Evolutionary conservation across 2,329 filamentous ascomycete species (phyloP).

Genomic region (Pseudonectria foliicola): DNA sequence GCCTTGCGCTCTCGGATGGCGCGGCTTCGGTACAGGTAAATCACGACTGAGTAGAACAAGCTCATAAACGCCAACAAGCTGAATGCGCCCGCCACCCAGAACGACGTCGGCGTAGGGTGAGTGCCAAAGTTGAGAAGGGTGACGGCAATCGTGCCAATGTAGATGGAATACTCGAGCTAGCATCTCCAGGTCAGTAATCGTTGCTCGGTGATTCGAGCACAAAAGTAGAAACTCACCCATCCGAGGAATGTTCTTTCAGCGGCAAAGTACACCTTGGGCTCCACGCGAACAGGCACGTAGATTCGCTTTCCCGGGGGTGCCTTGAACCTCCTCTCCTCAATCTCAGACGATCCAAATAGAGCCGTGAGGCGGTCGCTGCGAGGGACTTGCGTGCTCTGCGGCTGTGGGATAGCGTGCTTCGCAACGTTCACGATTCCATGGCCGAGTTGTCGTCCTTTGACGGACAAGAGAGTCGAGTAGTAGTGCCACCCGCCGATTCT

Average conservation of each 20-base stretch:
- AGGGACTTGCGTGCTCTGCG: slow-evolving; percentile 49
- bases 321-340: slow-evolving; percentile 55
- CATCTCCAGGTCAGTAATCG: slow-evolving; percentile 6
- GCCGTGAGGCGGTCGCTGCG: slow-evolving; percentile 46
- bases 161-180: slow-evolving; percentile 90
- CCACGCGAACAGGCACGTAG: slow-evolving; percentile 89
- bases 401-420: slow-evolving; percentile 46
- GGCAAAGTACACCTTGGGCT: slow-evolving; percentile 96
- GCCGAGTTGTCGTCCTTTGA: slow-evolving; percentile 36
- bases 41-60: slow-evolving; percentile 73
- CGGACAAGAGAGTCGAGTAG: slow-evolving; percentile 51
- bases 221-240: slow-evolving; percentile 65
- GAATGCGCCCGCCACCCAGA: slow-evolving; percentile 69
- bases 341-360: slow-evolving; percentile 48
- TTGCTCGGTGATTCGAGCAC: slow-evolving; percentile 2
- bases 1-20: slow-evolving; percentile 77
- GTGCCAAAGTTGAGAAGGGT: slow-evolving; percentile 75
- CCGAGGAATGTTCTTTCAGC: slow-evolving; percentile 93
- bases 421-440: slow-evolving; percentile 37
- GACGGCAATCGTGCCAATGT: slow-evolving; percentile 80
- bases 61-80: slow-evolving; percentile 71
- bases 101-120: slow-evolving; percentile 49
- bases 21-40: slow-evolving; percentile 82
- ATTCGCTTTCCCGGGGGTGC: slow-evolving; percentile 84
- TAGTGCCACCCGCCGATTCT: slow-evolving; percentile 72